These are phyloP conservation scores for Mycena sanguinolenta DNA, from an alignment of 768 basidiomycete species.

Conservation along the genomic window DNA sequence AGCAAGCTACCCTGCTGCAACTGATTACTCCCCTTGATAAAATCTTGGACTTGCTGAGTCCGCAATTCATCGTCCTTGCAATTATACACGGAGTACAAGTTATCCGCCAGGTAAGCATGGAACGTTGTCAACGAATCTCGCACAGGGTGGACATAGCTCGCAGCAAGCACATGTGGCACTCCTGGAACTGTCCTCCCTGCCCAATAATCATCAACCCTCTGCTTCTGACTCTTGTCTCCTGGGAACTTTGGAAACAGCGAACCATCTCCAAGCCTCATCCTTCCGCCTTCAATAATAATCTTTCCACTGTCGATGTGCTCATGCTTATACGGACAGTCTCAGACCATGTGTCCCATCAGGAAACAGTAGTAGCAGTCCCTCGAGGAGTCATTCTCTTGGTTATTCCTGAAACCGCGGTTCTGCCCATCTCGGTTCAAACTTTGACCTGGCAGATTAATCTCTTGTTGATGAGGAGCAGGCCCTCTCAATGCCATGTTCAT, in stretches of 20 bases:
- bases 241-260: not conserved
- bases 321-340: slow-evolving; percentile 9
- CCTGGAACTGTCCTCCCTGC: not conserved
- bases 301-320: not conserved
- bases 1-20: too few species aligned
- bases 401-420: not conserved
- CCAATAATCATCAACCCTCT: slow-evolving; percentile 8
- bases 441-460: not conserved
- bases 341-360: not conserved
- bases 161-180: not conserved
- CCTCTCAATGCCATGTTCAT: not conserved
- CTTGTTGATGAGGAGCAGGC: not conserved
- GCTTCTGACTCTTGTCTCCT: not conserved
- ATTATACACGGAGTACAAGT: too few species aligned
- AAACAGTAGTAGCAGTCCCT: slow-evolving; percentile 5
- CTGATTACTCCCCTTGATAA: too few species aligned
- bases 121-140: not conserved
- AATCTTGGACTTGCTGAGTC: too few species aligned
- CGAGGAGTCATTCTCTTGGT: not conserved
- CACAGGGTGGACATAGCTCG: not conserved
- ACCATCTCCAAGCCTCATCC: slow-evolving; percentile 9
- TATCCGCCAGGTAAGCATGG: not conserved
- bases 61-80: too few species aligned
- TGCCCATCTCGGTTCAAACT: not conserved
- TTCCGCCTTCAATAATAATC: not conserved